Conservation (phyloP, 345 rosid species). For the Eucalyptus cladocalyx region DNA sequence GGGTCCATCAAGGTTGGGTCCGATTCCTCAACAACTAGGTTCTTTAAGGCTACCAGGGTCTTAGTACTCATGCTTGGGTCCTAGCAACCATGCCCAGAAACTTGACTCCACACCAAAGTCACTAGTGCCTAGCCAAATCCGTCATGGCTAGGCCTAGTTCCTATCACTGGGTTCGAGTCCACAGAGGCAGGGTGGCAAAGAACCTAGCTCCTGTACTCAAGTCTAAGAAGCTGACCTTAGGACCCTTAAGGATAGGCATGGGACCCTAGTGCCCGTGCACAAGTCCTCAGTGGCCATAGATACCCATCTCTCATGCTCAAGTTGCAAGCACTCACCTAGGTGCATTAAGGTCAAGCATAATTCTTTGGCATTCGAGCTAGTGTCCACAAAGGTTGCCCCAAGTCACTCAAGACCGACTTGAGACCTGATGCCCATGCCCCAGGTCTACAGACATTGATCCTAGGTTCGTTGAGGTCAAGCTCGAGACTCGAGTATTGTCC, state of each 20-base stretch:
- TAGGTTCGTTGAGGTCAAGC: background rate
- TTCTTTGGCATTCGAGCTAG: rapidly evolving
- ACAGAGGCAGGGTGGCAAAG: rapidly evolving
- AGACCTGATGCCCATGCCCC: background rate
- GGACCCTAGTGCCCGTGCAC: background rate
- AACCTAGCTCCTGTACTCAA: background rate
- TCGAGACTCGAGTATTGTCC: background rate
- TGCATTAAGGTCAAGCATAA: rapidly evolving
- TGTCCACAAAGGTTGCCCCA: background rate
- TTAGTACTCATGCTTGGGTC: rapidly evolving
- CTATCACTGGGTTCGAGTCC: rapidly evolving
- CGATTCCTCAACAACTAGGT: background rate
- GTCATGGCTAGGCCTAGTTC: background rate
- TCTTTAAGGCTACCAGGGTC: rapidly evolving
- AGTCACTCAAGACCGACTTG: background rate
- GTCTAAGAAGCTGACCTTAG: rapidly evolving
- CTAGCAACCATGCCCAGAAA: background rate
- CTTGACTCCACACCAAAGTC: background rate
- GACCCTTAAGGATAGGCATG: background rate
- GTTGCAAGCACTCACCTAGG: background rate
- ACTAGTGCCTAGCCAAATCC: background rate
- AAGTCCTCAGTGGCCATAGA: rapidly evolving
- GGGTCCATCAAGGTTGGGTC: background rate
- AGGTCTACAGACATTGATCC: rapidly evolving
- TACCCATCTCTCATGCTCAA: background rate